Evolutionary conservation across 768 basidiomycete species (phyloP).

Genomic region (Lactarius evosmus): DNA sequence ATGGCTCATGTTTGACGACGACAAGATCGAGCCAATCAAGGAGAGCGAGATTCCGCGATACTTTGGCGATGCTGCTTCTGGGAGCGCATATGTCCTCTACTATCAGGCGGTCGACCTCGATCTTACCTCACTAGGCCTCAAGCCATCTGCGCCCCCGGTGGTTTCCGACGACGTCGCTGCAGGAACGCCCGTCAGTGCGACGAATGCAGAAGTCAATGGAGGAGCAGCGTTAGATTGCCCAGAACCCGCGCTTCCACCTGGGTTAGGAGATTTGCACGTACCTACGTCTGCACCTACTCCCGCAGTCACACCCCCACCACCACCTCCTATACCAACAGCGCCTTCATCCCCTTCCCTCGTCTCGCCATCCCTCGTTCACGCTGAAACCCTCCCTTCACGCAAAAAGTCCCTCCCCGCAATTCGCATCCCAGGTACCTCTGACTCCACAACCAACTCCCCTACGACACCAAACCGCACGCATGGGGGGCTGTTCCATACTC

Average conservation of each 20-base stretch:
- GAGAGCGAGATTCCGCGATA: constrained; percentile 90
- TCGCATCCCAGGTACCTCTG: constrained; percentile 26
- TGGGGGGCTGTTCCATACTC: constrained; percentile 25
- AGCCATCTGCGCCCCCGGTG: constrained; percentile 33
- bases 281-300: not conserved
- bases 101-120: constrained; percentile 94
- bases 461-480: constrained; percentile 20
- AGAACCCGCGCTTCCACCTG: constrained; percentile 20
- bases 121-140: constrained; percentile 64
- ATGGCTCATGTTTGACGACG: constrained; percentile 97
- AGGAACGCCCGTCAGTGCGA: not conserved
- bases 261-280: constrained; percentile 8
- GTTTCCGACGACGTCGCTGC: constrained; percentile 26
- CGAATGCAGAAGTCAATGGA: constrained; percentile 1
- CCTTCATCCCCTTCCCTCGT: constrained; percentile 31
- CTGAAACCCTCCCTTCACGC: constrained; percentile 13
- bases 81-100: constrained; percentile 94
- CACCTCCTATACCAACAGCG: constrained; percentile 19
- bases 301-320: not conserved
- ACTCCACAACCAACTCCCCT: constrained; percentile 10
- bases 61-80: constrained; percentile 86
- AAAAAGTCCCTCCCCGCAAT: constrained; percentile 25
- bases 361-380: constrained; percentile 24
- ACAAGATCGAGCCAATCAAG: constrained; percentile 81
- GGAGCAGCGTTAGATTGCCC: constrained; percentile 1